Evolutionary conservation across 2,329 filamentous ascomycete genomes (phyloP).

Genomic region (Periconia digitata): DNA sequence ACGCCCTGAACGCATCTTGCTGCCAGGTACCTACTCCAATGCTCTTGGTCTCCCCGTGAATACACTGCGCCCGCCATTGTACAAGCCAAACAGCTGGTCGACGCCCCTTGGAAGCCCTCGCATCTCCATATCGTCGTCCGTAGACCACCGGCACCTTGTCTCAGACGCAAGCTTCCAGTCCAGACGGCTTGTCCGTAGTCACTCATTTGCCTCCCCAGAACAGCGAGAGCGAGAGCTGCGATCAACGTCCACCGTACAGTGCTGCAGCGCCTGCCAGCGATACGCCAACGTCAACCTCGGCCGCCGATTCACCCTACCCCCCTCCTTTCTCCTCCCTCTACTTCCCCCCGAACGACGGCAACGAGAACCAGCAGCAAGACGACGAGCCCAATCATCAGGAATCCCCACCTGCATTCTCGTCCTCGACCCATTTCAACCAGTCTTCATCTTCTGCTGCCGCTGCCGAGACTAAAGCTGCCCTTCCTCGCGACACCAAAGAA

Average conservation of each 20-base stretch:
- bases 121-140: slow-evolving; percentile 16
- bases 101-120: slow-evolving; percentile 27
- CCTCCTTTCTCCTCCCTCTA: slow-evolving; percentile 67
- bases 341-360: slow-evolving; percentile 52
- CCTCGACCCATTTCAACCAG: slow-evolving; percentile 54
- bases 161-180: slow-evolving; percentile 43
- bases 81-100: slow-evolving; percentile 28
- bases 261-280: slow-evolving; percentile 40
- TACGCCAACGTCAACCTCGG: slow-evolving; percentile 42
- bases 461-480: slow-evolving; percentile 76
- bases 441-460: slow-evolving; percentile 53
- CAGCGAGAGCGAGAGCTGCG: slow-evolving; percentile 28
- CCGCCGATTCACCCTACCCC: slow-evolving; percentile 57
- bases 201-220: slow-evolving; percentile 41
- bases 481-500: slow-evolving; percentile 79
- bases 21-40: slow-evolving; percentile 22
- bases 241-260: slow-evolving; percentile 28
- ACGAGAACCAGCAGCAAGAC: slow-evolving; percentile 52
- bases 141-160: slow-evolving; percentile 47
- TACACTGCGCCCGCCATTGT: slow-evolving; percentile 27
- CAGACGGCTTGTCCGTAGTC: slow-evolving; percentile 50
- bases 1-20: slow-evolving; percentile 2
- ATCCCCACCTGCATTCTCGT: slow-evolving; percentile 53
- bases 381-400: slow-evolving; percentile 38
- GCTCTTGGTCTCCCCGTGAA: slow-evolving; percentile 27